A percentile compares a stretch with the other conserved stretches of the same genome.
Evolutionary conservation across 1,139 yeast species (phyloP).

Genomic region (Pichia sp.): DNA sequence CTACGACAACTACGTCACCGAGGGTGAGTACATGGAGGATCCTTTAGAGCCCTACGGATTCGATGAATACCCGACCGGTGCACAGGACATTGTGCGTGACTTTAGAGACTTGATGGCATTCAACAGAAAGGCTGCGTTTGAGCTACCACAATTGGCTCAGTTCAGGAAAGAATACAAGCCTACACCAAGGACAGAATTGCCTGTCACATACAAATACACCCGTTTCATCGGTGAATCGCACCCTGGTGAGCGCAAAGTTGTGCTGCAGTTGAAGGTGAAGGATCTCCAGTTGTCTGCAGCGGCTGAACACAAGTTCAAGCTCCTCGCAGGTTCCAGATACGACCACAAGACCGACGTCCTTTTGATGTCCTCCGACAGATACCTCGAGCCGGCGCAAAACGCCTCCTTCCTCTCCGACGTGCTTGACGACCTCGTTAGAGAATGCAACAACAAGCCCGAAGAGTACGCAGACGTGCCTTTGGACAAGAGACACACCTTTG

Average conservation of each 20-base stretch:
- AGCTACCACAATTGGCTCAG: slow-evolving; percentile 78
- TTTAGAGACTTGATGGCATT: slow-evolving; percentile 61
- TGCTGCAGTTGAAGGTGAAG: slow-evolving; percentile 48
- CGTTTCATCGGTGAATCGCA: slow-evolving; percentile 65
- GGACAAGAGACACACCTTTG: slow-evolving; percentile 63
- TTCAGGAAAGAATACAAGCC: slow-evolving; percentile 63
- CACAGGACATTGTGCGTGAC: slow-evolving; percentile 56
- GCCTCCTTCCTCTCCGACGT: slow-evolving; percentile 67
- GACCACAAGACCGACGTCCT: slow-evolving; percentile 56
- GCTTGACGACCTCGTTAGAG: slow-evolving; percentile 55
- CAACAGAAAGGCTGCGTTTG: slow-evolving; percentile 84
- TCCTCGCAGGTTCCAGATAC: slow-evolving; percentile 76
- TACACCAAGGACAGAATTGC: slow-evolving; percentile 41
- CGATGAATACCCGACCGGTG: slow-evolving; percentile 59
- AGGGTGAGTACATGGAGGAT: slow-evolving; percentile 30
- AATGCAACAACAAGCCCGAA: slow-evolving; percentile 56
- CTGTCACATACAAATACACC: slow-evolving; percentile 65
- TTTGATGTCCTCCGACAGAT: slow-evolving; percentile 59
- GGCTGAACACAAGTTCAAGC: slow-evolving; percentile 68
- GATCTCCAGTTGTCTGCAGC: slow-evolving; percentile 50
- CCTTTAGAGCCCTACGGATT: slow-evolving; percentile 37
- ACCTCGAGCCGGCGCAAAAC: slow-evolving; percentile 79
- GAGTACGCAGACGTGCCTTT: slow-evolving; percentile 80
- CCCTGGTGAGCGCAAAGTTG: slow-evolving; percentile 69
- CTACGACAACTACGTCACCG: slow-evolving; percentile 32